phyloP scores from a whole-genome alignment of 2,329 filamentous ascomycete species.

The Biscogniauxia marginata region DNA sequence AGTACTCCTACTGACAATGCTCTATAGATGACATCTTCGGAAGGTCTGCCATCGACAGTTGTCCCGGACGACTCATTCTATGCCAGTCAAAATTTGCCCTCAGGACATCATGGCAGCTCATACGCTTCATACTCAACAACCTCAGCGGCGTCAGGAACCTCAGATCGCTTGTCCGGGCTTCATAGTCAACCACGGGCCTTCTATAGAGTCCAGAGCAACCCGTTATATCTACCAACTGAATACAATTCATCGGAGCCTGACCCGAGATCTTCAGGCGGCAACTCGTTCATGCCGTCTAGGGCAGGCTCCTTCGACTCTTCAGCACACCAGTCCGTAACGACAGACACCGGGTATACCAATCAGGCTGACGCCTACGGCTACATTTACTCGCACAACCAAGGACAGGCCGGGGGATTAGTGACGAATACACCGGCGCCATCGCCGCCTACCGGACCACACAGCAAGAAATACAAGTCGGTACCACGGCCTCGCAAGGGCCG shows the following conservation, averaged over 20 bases:
- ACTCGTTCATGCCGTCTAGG: conserved; percentile 22
- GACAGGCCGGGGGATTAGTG: conserved; percentile 10
- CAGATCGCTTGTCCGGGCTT: conserved; percentile 21
- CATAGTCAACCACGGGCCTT: conserved; percentile 23
- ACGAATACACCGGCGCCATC: conserved; percentile 21
- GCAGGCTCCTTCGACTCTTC: conserved; percentile 26
- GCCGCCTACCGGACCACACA: conserved; percentile 15
- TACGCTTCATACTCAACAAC: conserved; percentile 22
- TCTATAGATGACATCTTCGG: conserved; percentile 24
- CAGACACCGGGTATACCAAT: conserved; percentile 20
- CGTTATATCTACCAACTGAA: conserved; percentile 21
- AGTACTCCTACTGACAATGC: conserved; percentile 13
- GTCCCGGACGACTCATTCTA: conserved; percentile 25
- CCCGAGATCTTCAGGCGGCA: conserved; percentile 21
- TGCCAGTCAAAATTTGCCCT: conserved; percentile 16
- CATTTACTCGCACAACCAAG: conserved; percentile 25
- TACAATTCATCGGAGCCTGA: conserved; percentile 23
- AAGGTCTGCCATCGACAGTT: conserved; percentile 23
- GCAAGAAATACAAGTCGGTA: conserved; percentile 18
- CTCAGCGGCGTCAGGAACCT: conserved; percentile 11
- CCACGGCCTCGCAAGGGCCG: conserved; percentile 19
- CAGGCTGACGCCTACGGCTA: conserved; percentile 24
- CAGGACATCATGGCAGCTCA: conserved; percentile 18
- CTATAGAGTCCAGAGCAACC: conserved; percentile 19
- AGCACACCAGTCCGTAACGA: conserved; percentile 19